phyloP scores from a whole-genome alignment of 2,329 filamentous ascomycete species.

The Cadophora malorum region DNA sequence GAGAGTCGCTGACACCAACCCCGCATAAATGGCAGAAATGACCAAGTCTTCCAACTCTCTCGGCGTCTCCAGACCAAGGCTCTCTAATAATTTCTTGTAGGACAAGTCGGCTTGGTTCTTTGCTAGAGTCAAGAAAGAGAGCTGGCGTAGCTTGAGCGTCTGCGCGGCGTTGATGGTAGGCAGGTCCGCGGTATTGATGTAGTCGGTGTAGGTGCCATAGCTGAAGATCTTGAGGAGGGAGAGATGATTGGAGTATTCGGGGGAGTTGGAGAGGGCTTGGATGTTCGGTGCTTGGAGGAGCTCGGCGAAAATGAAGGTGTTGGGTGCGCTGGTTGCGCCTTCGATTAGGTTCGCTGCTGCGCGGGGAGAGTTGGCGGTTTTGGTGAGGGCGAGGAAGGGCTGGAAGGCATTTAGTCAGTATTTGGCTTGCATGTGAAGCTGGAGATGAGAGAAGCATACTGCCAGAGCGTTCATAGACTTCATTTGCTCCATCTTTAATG shows the following conservation, averaged over 20 bases:
- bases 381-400: conserved; percentile 90
- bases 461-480: conserved; percentile 70
- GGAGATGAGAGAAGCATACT: conserved; percentile 49
- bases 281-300: conserved; percentile 84
- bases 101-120: conserved; percentile 70
- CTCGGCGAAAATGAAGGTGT: conserved; percentile 93
- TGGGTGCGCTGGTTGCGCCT: conserved; percentile 86
- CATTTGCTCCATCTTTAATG: conserved; percentile 71
- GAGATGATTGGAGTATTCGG: conserved; percentile 69
- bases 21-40: conserved; percentile 85
- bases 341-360: conserved; percentile 85
- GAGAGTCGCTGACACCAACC: conserved; percentile 81
- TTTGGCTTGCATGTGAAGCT: conserved; percentile 7
- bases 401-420: conserved; percentile 54
- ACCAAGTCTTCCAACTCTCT: conserved; percentile 85
- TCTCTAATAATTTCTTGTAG: conserved; percentile 71
- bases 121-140: conserved; percentile 85
- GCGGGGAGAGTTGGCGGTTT: conserved; percentile 82
- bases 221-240: conserved; percentile 86
- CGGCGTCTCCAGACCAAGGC: conserved; percentile 69
- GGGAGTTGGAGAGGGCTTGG: conserved; percentile 68
- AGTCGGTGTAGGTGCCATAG: conserved; percentile 86
- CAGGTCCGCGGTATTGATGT: conserved; percentile 61
- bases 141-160: conserved; percentile 83
- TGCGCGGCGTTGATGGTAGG: conserved; percentile 77